Base-by-base conservation (phyloP, 169 alveolate species). In the Plasmodium inui region DNA sequence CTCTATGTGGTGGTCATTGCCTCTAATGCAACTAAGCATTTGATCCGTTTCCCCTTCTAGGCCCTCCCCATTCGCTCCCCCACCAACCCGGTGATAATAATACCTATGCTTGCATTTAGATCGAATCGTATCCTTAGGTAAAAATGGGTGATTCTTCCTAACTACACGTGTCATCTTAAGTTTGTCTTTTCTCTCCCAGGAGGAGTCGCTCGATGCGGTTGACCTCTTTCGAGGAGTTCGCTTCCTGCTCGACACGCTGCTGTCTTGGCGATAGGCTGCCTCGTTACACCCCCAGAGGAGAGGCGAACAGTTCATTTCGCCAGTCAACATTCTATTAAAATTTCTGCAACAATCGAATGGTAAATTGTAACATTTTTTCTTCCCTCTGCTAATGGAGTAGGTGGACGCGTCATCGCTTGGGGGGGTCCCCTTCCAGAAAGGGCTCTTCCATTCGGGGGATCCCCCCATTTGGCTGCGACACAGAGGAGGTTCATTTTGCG, bases 281-380 rank as follows among this genome's bases (percentile, higher is more conserved):
- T 22, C 22, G 46, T 41, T 55, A 39, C 44, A 70, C 32, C 70
- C 82, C 76, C 92, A 71, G 5, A 50, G 22, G 61, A 50, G 61
- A 14, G 76, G 17, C 17, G 61, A 83, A 39, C 92, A 83, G 5
- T 71, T 83, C 32, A 83, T 70, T 70, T 67, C 74, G 9, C 83
- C 80, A 22, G 44, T 83, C n/a, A 83, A 26, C 14, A 83, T 70
- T 67, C 57, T 83, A 32, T 67, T 34, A 19, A 83, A 14, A 44
- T 55, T 71, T 32, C 34, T 5, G 37, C 92, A 83, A 71, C 92
- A 83, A 32, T 67, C 74, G 46, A 67, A 67, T 39, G 92, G 83
- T 26, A 83, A 10, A 9, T 67, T 70, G 37, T 53, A 39, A 28
- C 53, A 37, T 72, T 70, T 83, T 17, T 39, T 71, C 22, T 83